These are phyloP conservation scores for Solanum habrochaites DNA, from an alignment of 257 asterid species.

Conservation along the genomic window DNA sequence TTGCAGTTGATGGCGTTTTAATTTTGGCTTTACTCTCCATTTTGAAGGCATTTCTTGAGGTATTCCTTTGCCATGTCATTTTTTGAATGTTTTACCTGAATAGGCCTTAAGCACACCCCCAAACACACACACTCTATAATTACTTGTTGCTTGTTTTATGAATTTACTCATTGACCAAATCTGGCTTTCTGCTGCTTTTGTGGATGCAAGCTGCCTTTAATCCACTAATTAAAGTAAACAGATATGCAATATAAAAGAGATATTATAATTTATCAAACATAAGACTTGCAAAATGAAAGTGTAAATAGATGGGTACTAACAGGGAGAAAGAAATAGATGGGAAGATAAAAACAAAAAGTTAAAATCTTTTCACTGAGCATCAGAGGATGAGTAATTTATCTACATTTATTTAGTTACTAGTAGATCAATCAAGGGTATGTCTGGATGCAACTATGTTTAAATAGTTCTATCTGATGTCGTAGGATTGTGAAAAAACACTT, in stretches of 20 bases:
- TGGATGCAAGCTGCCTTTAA: background rate
- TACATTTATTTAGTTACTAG: too few relatives aligned
- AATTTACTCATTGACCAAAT: background rate
- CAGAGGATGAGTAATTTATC: too few relatives aligned
- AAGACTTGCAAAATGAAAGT: background rate
- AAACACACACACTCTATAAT: background rate
- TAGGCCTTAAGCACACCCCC: too few relatives aligned
- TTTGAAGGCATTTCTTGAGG: slow-evolving; percentile 32
- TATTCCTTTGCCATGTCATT: background rate
- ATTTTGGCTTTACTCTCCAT: slow-evolving; percentile 23
- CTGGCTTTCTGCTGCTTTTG: background rate
- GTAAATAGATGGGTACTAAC: too few relatives aligned
- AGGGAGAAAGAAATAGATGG: too few relatives aligned
- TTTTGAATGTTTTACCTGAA: background rate
- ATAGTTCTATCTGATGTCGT: too few relatives aligned
- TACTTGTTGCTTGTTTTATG: background rate
- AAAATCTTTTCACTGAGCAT: too few relatives aligned
- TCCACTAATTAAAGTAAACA: background rate
- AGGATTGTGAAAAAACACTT: too few relatives aligned
- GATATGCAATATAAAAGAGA: background rate
- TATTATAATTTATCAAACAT: background rate
- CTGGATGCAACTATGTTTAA: too few relatives aligned
- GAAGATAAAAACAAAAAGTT: too few relatives aligned
- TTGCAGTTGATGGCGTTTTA: slow-evolving; percentile 25
- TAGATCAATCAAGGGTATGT: too few relatives aligned